These are phyloP conservation scores for Puccinia hordei DNA, from an alignment of 1,284 basidiomycete species.

Conservation along the genomic window DNA sequence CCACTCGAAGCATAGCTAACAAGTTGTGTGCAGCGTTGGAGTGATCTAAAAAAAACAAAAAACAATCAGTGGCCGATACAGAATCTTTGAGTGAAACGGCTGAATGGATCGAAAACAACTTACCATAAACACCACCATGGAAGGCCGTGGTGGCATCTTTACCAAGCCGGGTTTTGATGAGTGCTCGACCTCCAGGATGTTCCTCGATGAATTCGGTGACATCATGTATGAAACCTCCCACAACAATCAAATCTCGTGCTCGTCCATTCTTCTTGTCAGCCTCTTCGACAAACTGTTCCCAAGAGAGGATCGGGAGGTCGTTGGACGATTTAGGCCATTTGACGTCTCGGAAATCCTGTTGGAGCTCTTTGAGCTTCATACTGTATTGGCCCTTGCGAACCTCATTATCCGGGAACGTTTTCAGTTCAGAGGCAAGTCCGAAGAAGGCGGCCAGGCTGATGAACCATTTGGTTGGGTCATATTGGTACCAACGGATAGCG, in stretches of 20 bases:
- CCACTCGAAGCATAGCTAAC: conserved; percentile 86
- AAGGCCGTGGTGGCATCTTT: conserved; percentile 88
- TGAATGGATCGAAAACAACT: neutral
- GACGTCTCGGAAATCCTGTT: conserved; percentile 71
- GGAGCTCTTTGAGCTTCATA: conserved; percentile 84
- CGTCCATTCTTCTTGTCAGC: conserved; percentile 65
- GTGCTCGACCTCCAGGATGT: conserved; percentile 76
- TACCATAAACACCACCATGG: conserved; percentile 74
- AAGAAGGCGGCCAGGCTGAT: conserved; percentile 70
- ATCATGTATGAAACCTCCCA: conserved; percentile 89
- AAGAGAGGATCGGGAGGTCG: conserved; percentile 77
- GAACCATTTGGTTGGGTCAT: conserved; percentile 75
- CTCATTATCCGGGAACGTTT: conserved; percentile 91
- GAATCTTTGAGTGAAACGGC: neutral
- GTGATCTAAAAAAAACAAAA: conserved; percentile 70
- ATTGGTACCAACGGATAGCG: conserved; percentile 81
- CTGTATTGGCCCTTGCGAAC: conserved; percentile 86
- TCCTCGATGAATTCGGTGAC: conserved; percentile 80
- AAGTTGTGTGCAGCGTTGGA: conserved; percentile 86
- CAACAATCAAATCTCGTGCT: conserved; percentile 69
- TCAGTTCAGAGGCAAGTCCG: conserved; percentile 81
- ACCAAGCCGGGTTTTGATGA: conserved; percentile 70
- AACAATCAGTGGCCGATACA: neutral
- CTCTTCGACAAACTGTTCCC: conserved; percentile 80
- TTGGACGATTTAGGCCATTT: conserved; percentile 72